Evolutionary conservation across 768 basidiomycete species (phyloP).

Genomic region (Kwoniella sp.): DNA sequence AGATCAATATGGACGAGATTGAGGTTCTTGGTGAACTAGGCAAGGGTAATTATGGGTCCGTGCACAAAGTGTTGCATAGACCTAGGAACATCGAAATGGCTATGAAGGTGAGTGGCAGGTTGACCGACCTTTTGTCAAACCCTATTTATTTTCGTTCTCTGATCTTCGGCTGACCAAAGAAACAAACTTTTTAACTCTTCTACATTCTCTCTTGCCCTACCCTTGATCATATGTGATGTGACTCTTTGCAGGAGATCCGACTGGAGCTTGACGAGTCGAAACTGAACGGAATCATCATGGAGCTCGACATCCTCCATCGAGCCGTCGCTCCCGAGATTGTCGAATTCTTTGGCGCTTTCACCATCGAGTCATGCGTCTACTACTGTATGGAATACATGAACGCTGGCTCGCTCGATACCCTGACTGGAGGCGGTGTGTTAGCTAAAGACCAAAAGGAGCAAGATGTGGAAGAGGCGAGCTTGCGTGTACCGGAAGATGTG

Average conservation of each 20-base stretch:
- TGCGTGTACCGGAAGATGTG: conserved; percentile 66
- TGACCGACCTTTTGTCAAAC: too few species aligned
- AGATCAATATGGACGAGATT: conserved; percentile 93
- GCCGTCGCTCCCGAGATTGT: conserved; percentile 89
- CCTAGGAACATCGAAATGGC: conserved; percentile 97
- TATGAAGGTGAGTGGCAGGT: conserved; percentile 75
- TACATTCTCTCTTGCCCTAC: background rate
- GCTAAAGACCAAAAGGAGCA: conserved; percentile 33
- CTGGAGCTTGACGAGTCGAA: conserved; percentile 91
- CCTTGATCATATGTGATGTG: too few species aligned
- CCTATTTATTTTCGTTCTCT: too few species aligned
- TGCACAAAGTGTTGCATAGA: conserved; percentile 90
- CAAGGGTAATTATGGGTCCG: conserved; percentile 94
- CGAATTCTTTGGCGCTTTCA: conserved; percentile 98
- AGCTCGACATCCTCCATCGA: conserved; percentile 95
- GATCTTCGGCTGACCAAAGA: too few species aligned
- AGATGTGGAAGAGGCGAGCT: conserved; percentile 23
- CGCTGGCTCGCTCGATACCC: conserved; percentile 88
- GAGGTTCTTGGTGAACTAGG: conserved; percentile 90
- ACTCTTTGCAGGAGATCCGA: conserved; percentile 78
- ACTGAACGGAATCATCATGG: conserved; percentile 95
- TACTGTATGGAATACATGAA: conserved; percentile 99
- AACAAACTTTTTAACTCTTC: background rate
- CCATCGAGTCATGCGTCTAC: conserved; percentile 99
- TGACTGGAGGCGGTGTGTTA: conserved; percentile 64